A percentile compares a stretch with the other conserved stretches of the same genome.
Conservation (phyloP, 805 yeast genomes). For the Yamadazyma tumulicola region DNA sequence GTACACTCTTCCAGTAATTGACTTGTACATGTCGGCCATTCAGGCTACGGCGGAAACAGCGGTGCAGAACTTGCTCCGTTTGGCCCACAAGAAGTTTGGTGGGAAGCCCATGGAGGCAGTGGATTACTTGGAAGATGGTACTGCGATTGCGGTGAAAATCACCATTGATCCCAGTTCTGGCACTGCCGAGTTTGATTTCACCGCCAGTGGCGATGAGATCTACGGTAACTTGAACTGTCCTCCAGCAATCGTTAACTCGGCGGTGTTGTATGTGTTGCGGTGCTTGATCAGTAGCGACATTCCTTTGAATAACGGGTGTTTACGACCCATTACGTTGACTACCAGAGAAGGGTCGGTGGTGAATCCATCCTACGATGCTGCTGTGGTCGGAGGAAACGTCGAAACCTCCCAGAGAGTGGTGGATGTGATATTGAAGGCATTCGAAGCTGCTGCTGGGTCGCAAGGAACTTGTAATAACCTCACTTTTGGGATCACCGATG, state of each 20-base stretch:
- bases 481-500: conserved; percentile 82
- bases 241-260: conserved; percentile 81
- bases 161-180: conserved; percentile 47
- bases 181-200: conserved; percentile 74
- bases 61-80: conserved; percentile 27
- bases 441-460: conserved; percentile 87
- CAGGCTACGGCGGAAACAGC: conserved; percentile 33
- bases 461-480: conserved; percentile 95
- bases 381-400: conserved; percentile 90
- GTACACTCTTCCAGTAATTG: conserved; percentile 45
- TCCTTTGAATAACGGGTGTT: conserved; percentile 92
- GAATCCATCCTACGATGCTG: conserved; percentile 79
- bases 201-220: conserved; percentile 82
- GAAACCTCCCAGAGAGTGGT: conserved; percentile 92
- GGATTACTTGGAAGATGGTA: conserved; percentile 82
- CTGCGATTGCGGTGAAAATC: conserved; percentile 56
- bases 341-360: conserved; percentile 41
- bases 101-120: conserved; percentile 44
- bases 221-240: conserved; percentile 94
- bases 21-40: conserved; percentile 35
- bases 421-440: conserved; percentile 83
- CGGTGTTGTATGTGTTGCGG: conserved; percentile 81
- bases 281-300: conserved; percentile 82
- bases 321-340: conserved; percentile 67
- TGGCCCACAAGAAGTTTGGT: conserved; percentile 37